phyloP scores from a whole-genome alignment of 2,329 filamentous ascomycete genomes.

The Claviceps humidiphila region DNA sequence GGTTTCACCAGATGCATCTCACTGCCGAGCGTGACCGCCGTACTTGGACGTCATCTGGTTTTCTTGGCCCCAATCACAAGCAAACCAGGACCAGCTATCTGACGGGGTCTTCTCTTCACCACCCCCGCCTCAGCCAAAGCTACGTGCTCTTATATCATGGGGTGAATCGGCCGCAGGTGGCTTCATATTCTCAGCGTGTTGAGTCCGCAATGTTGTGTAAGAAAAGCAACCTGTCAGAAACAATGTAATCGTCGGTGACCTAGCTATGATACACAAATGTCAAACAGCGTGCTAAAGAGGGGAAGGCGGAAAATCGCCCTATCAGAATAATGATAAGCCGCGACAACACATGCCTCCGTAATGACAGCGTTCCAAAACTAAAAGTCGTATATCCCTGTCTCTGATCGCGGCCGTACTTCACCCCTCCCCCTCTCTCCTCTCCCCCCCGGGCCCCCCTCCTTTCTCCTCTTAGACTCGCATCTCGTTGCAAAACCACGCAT shows the following conservation, averaged over 20 bases:
- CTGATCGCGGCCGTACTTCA: not conserved
- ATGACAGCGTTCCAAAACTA: not conserved
- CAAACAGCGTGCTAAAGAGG: not conserved
- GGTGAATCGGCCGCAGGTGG: not conserved
- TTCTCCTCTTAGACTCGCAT: not conserved
- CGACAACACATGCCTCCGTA: not conserved
- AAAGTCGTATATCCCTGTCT: not conserved
- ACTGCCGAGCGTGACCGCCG: not conserved
- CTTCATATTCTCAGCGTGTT: not conserved
- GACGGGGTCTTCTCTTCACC: not conserved
- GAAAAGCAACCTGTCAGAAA: not conserved
- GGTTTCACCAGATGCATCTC: constrained; percentile 3
- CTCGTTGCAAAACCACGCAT: not conserved
- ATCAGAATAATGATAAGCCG: not conserved
- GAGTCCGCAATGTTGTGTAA: not conserved
- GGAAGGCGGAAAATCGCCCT: not conserved
- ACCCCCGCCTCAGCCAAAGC: not conserved
- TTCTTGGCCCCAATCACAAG: not conserved
- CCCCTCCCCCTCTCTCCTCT: not conserved
- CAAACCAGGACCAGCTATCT: not conserved
- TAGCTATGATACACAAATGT: not conserved
- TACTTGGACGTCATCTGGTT: not conserved
- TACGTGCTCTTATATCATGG: not conserved
- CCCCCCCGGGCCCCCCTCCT: not conserved
- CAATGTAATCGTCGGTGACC: not conserved